A percentile compares a stretch with the other conserved stretches of the same genome.
Evolutionary conservation across 2,329 filamentous ascomycete species (phyloP).

Genomic region (Madurella fahalii): DNA sequence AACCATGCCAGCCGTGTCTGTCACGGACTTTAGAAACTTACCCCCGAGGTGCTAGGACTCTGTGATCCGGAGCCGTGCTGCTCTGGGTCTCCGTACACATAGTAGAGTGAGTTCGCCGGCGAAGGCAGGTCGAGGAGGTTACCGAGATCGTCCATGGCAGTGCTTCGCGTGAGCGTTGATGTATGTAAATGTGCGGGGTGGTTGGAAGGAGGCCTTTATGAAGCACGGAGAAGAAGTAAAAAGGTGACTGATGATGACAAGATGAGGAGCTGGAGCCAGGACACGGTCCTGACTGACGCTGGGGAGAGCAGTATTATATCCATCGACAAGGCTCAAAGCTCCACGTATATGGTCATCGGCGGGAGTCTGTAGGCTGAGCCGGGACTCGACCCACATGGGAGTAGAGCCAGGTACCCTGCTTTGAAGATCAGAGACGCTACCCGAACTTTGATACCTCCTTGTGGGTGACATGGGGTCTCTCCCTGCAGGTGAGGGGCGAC

Average conservation of each 20-base stretch:
- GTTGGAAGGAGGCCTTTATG: background rate
- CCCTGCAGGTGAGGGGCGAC: too few species aligned
- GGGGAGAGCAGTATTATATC: conserved; percentile 14
- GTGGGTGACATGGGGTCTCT: background rate
- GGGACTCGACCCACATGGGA: conserved; percentile 11
- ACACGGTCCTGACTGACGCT: background rate
- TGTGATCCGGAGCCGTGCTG: conserved; percentile 36
- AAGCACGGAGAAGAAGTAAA: background rate
- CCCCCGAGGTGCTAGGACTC: conserved; percentile 36
- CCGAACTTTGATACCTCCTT: background rate
- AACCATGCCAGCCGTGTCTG: background rate
- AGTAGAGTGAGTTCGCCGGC: conserved; percentile 31
- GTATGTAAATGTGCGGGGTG: conserved; percentile 9
- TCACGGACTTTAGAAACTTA: conserved; percentile 23
- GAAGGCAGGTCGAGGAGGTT: conserved; percentile 32
- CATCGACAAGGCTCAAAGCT: conserved; percentile 1
- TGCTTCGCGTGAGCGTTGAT: conserved; percentile 1
- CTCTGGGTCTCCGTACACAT: conserved; percentile 36
- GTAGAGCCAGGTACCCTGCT: conserved; percentile 1
- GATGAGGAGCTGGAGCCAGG: background rate
- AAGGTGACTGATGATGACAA: conserved; percentile 4
- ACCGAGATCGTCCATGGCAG: conserved; percentile 32
- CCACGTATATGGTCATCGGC: background rate
- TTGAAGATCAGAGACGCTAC: conserved; percentile 4
- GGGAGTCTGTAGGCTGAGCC: conserved; percentile 12